Evolutionary conservation across 2,329 filamentous ascomycete genomes (phyloP).

Genomic region (Davidsoniella eucalypti): DNA sequence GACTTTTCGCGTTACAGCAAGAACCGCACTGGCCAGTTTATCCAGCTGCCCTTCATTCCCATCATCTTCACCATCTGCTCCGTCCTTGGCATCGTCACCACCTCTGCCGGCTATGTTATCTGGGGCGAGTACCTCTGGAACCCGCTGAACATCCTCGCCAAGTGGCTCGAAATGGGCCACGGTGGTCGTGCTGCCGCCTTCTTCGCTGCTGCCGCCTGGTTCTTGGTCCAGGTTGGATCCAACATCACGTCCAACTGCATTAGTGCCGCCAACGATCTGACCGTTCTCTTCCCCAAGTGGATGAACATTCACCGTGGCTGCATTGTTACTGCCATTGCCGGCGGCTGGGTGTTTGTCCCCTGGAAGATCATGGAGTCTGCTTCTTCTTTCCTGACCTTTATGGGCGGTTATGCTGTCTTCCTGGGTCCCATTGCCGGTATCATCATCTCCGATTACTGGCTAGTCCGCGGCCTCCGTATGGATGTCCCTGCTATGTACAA

Average conservation of each 20-base stretch:
- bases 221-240: conserved; percentile 18
- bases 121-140: conserved; percentile 32
- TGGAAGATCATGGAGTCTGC: conserved; percentile 22
- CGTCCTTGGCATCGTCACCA: conserved; percentile 31
- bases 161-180: conserved; percentile 20
- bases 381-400: conserved; percentile 19
- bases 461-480: conserved; percentile 22
- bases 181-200: conserved; percentile 19
- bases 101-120: conserved; percentile 26
- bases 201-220: conserved; percentile 17
- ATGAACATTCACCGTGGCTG: conserved; percentile 20
- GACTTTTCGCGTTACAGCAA: conserved; percentile 23
- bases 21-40: conserved; percentile 27
- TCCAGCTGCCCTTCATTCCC: conserved; percentile 31
- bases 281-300: conserved; percentile 19
- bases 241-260: conserved; percentile 19
- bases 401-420: conserved; percentile 21
- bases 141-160: conserved; percentile 29
- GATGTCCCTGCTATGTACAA: conserved; percentile 27
- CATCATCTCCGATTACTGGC: conserved; percentile 25
- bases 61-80: conserved; percentile 30
- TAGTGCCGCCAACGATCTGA: conserved; percentile 19
- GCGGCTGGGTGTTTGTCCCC: conserved; percentile 21
- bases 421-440: conserved; percentile 26
- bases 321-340: conserved; percentile 18